Evolutionary conservation across 371 early-diverging fungal species (phyloP).

Genomic region (Phascolomyces articulosus): DNA sequence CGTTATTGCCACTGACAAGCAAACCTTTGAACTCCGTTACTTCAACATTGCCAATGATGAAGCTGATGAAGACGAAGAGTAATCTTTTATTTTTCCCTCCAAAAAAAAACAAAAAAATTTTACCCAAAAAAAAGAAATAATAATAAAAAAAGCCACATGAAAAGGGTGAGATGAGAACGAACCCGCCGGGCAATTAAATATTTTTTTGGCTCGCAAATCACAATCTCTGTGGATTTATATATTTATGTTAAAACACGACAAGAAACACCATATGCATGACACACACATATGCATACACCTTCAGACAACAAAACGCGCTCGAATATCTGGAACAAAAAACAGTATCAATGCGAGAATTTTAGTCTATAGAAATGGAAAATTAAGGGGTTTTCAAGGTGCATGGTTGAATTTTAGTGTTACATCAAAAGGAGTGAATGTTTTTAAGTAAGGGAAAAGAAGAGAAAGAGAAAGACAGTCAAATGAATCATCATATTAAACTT

Average conservation of each 20-base stretch:
- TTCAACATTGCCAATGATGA: slow-evolving; percentile 91
- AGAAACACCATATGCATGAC: no score
- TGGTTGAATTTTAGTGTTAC: background rate
- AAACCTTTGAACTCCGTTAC: slow-evolving; percentile 95
- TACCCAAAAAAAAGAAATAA: slow-evolving; percentile 15
- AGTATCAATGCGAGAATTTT: no score
- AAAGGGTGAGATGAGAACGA: slow-evolving; percentile 70
- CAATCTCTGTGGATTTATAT: slow-evolving; percentile 52
- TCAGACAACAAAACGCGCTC: no score
- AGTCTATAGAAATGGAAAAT: no score
- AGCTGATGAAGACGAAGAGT: slow-evolving; percentile 78
- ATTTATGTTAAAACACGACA: background rate
- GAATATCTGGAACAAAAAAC: no score
- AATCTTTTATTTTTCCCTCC: slow-evolving; percentile 14
- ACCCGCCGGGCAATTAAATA: slow-evolving; percentile 48
- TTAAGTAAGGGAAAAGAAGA: no score
- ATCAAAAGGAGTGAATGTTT: no score
- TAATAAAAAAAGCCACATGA: slow-evolving; percentile 5
- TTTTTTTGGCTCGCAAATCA: slow-evolving; percentile 50
- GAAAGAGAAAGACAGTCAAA: no score
- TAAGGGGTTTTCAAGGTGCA: background rate
- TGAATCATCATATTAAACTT: no score
- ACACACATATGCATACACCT: no score
- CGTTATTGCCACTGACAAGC: slow-evolving; percentile 91
- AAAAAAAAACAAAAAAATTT: background rate